phyloP scores from a whole-genome alignment of 1,139 yeast species.

The Geotrichum carabidarum region DNA sequence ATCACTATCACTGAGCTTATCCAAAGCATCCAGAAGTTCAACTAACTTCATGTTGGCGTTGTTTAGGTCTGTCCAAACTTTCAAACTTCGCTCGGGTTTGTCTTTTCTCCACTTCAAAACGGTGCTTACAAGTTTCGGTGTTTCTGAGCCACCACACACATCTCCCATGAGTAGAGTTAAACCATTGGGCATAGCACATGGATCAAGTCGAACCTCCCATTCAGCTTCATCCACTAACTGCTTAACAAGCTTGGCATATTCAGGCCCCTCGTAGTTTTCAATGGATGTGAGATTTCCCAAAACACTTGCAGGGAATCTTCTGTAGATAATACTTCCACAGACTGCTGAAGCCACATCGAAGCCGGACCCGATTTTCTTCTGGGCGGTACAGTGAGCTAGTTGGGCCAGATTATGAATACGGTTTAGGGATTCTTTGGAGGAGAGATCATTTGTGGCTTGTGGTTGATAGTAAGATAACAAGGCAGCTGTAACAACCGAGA shows the following conservation, averaged over 20 bases:
- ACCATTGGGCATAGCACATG: constrained; percentile 61
- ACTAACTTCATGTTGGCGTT: constrained; percentile 56
- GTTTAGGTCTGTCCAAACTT: constrained; percentile 54
- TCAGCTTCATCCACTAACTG: constrained; percentile 40
- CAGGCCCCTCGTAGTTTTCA: constrained; percentile 16
- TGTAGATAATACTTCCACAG: constrained; percentile 79
- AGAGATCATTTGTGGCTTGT: constrained; percentile 31
- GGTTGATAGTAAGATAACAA: constrained; percentile 48
- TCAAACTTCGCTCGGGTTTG: constrained; percentile 48
- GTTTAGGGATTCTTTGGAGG: constrained; percentile 22
- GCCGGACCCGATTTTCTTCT: constrained; percentile 92
- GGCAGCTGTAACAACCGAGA: constrained; percentile 72
- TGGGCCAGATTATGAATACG: constrained; percentile 78
- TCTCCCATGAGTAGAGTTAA: constrained; percentile 84
- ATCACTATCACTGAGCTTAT: constrained; percentile 29
- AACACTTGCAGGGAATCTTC: constrained; percentile 48
- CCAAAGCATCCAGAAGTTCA: constrained; percentile 43
- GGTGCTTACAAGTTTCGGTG: constrained; percentile 79
- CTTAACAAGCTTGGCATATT: constrained; percentile 32
- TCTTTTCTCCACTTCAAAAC: constrained; percentile 65
- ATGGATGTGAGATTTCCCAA: constrained; percentile 21
- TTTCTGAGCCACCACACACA: constrained; percentile 85
- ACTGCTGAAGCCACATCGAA: constrained; percentile 96
- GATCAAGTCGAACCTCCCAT: constrained; percentile 28
- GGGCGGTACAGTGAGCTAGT: constrained; percentile 87